Evolutionary conservation across 352 stramenopile genomes (phyloP).

Genomic region (Pythium scleroteichum): DNA sequence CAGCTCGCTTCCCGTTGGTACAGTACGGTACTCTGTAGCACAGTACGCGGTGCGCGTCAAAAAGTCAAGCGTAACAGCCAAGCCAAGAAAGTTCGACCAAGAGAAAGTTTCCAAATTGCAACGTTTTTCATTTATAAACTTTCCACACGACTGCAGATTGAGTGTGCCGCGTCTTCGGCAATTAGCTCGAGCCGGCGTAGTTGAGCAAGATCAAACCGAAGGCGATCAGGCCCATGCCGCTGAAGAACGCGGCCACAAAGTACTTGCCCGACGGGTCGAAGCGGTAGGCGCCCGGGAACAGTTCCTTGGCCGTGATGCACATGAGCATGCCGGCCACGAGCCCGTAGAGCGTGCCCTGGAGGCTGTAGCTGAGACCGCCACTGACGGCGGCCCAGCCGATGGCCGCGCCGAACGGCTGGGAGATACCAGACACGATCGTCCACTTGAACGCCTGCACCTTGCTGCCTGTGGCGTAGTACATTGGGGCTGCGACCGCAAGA

Average conservation of each 20-base stretch:
- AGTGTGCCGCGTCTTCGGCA: not conserved
- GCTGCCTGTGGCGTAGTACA: slow-evolving; percentile 95
- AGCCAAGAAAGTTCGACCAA: no score
- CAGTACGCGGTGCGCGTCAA: no score
- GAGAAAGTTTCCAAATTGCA: no score
- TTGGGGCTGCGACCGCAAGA: slow-evolving; percentile 91
- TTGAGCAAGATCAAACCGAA: slow-evolving; percentile 88
- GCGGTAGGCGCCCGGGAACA: slow-evolving; percentile 89
- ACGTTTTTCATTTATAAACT: not conserved
- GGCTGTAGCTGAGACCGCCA: slow-evolving; percentile 55
- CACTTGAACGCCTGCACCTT: slow-evolving; percentile 91
- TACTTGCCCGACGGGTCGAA: slow-evolving; percentile 88
- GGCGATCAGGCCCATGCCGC: slow-evolving; percentile 88
- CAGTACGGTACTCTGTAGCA: no score
- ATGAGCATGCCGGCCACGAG: slow-evolving; percentile 95
- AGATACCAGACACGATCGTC: slow-evolving; percentile 84
- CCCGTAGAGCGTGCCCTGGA: slow-evolving; percentile 90
- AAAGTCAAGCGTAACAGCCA: no score
- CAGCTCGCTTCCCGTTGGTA: no score
- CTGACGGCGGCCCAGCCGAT: slow-evolving; percentile 80
- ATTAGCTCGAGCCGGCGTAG: slow-evolving; percentile 63
- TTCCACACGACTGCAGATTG: not conserved
- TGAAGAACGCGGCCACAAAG: slow-evolving; percentile 86
- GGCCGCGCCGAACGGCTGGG: slow-evolving; percentile 87
- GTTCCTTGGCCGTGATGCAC: slow-evolving; percentile 88